These are phyloP conservation scores for Spinellus fusiger DNA, from an alignment of 192 early-diverging fungal species.

Conservation along the genomic window DNA sequence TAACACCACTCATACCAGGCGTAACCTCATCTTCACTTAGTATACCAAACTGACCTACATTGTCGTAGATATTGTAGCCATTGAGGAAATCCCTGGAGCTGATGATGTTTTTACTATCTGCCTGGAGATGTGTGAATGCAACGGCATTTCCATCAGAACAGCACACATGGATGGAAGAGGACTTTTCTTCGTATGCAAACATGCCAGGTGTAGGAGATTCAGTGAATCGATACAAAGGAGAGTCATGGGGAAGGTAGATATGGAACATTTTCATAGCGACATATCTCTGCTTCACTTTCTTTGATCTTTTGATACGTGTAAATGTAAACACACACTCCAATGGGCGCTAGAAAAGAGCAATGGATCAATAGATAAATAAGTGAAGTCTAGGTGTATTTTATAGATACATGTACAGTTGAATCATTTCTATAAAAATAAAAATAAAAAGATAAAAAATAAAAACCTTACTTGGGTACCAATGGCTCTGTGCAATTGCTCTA, in stretches of 20 bases:
- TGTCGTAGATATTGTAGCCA: slow-evolving; percentile 43
- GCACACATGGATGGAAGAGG: slow-evolving; percentile 38
- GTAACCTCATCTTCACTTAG: not conserved
- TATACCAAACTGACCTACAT: not conserved
- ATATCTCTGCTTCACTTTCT: not conserved
- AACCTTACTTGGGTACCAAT: slow-evolving; percentile 61
- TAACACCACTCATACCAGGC: not conserved
- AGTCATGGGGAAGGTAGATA: slow-evolving; percentile 25
- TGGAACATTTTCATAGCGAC: slow-evolving; percentile 37
- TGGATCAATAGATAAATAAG: not conserved
- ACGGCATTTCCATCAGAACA: slow-evolving; percentile 51
- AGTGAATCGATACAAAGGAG: not conserved
- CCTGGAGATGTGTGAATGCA: slow-evolving; percentile 41
- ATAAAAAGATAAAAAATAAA: slow-evolving; percentile 10
- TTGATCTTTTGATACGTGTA: slow-evolving; percentile 1
- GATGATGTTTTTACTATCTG: slow-evolving; percentile 54
- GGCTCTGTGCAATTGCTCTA: slow-evolving; percentile 64
- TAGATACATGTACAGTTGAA: too few relatives aligned
- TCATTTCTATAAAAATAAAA: not conserved
- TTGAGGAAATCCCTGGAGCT: slow-evolving; percentile 61
- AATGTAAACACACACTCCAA: slow-evolving; percentile 42
- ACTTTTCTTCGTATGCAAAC: slow-evolving; percentile 24
- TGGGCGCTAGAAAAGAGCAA: slow-evolving; percentile 38
- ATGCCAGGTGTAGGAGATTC: slow-evolving; percentile 30
- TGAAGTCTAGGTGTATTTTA: too few relatives aligned